Conservation (phyloP, 2,329 filamentous ascomycete genomes). For the Ceratocystiopsis sp. region DNA sequence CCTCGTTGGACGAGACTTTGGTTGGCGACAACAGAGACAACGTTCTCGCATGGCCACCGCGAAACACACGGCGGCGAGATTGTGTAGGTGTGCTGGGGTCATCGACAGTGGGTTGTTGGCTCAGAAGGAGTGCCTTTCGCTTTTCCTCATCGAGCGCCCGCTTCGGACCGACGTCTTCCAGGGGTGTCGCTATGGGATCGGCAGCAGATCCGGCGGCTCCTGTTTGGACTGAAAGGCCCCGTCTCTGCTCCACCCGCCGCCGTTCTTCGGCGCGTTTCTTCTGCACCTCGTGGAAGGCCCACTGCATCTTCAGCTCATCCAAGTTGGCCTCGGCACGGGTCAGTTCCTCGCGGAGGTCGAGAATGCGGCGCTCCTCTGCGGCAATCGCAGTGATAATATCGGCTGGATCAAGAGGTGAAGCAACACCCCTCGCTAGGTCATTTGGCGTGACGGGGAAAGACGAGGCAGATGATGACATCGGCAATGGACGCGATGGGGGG, state of each 20-base stretch:
- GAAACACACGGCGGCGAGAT: constrained; percentile 47
- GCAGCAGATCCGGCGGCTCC: not conserved
- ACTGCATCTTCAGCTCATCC: constrained; percentile 62
- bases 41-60: constrained; percentile 42
- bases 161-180: constrained; percentile 16
- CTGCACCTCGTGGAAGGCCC: constrained; percentile 58
- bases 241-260: constrained; percentile 44
- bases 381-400: constrained; percentile 79
- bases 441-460: constrained; percentile 35
- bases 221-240: constrained; percentile 19
- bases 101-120: constrained; percentile 18
- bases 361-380: constrained; percentile 73
- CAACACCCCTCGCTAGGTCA: constrained; percentile 22
- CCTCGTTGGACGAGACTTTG: constrained; percentile 21
- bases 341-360: constrained; percentile 87
- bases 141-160: constrained; percentile 51
- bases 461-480: constrained; percentile 22
- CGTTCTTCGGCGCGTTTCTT: constrained; percentile 56
- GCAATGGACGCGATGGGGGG: constrained; percentile 33
- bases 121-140: constrained; percentile 47
- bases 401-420: constrained; percentile 36
- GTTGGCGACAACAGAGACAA: constrained; percentile 70
- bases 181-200: not conserved
- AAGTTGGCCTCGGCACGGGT: constrained; percentile 64
- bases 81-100: constrained; percentile 16